Base-by-base conservation (phyloP, 306 rosid species). In the Rubus parviflorus region DNA sequence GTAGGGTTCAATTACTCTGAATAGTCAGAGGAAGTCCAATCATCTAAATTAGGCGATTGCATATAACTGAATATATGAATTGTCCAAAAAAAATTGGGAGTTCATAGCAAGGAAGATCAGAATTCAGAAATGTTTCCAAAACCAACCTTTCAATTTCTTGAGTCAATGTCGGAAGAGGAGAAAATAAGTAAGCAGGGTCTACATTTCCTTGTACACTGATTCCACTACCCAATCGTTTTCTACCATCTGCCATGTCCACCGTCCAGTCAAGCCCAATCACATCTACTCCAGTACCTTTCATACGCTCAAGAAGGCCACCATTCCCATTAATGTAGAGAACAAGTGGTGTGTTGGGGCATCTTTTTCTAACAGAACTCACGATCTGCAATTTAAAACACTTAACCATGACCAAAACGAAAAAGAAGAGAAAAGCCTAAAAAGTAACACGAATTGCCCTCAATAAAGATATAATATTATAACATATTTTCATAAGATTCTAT, bases 241-340 rank as follows among this genome's bases (percentile, higher is more conserved):
- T 95, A 79, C 97, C 97, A 66, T 95, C 98, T 56, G 89, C 97
- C 93, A 95, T 95, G 88, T 95, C 98, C 47, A 95, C 93, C 0
- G 97, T 95, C 98, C 98, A 92, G 82, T 95, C 98, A 63, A 95
- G 87, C 68, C 98, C 98, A 76, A 95, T 89, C 69, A 95, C 97
- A 75, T 95, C 97, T 41, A 90, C 98, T 37, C 93, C 97, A 30
- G 87, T 87, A 46, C 89, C 97, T 80, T 88, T 86, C 97, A 95
- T 92, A 37, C 92, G 97, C 88, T 92, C 98, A 11, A 95, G 98
- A 80, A 92, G 89, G 53, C 98, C 98, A 20, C 98, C 98, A 57
- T 95, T 92, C 82, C 98, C 98, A 66, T 92, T 95, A 70, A 95
- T 95, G 86, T 95, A 95, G 19, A 95, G 90, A 85, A 92, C 97